These are phyloP conservation scores for Celoporthe dispersa DNA, from an alignment of 2,329 filamentous ascomycete species.

Conservation along the genomic window DNA sequence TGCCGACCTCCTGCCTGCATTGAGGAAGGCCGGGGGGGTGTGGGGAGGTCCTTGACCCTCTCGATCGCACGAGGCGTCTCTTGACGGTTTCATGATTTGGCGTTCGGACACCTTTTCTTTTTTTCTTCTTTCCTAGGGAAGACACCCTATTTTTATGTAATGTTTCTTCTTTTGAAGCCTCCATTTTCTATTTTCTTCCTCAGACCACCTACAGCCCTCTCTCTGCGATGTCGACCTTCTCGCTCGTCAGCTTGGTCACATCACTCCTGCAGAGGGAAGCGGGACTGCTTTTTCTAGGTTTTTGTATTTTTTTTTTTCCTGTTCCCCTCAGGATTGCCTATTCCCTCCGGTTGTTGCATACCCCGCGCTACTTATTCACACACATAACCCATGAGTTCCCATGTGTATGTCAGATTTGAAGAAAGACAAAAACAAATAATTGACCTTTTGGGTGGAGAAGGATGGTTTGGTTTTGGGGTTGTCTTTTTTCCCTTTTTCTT, in stretches of 20 bases:
- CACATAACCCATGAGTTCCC: neutral
- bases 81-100: conserved; percentile 26
- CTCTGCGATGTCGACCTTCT: neutral
- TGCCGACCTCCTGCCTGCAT: neutral
- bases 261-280: neutral
- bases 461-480: neutral
- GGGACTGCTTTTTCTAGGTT: neutral
- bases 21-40: neutral
- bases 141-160: conserved; percentile 26
- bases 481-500: neutral
- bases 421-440: neutral
- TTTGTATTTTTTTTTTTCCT: neutral
- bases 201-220: neutral
- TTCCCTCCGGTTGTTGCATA: neutral
- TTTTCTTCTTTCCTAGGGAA: conserved; percentile 16
- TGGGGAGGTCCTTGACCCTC: neutral
- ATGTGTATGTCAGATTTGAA: neutral
- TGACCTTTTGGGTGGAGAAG: neutral
- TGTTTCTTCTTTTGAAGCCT: neutral
- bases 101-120: conserved; percentile 15
- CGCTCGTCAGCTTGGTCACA: neutral
- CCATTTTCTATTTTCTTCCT: neutral
- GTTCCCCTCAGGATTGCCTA: neutral
- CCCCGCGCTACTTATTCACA: neutral
- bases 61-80: conserved; percentile 1